Conservation (phyloP, 148 eudicot genomes). For the Diospyros lotus region DNA sequence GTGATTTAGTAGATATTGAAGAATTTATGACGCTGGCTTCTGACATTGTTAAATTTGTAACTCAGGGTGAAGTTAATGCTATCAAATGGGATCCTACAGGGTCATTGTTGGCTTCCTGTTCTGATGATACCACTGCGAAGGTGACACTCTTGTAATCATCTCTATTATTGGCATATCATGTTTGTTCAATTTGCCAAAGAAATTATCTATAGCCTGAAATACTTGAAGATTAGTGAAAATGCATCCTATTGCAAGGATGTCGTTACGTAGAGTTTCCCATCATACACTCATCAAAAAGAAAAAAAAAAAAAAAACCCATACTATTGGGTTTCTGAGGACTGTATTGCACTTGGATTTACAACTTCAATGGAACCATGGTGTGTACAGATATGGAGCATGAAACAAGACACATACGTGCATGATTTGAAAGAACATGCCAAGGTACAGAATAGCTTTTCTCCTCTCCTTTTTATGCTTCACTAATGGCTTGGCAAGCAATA, state of each 20-base stretch:
- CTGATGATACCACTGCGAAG: slow-evolving; percentile 76
- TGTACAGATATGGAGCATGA: slow-evolving; percentile 59
- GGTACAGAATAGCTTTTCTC: slow-evolving; percentile 27
- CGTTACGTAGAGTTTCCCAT: neutral
- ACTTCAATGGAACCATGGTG: neutral
- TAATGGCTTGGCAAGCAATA: neutral
- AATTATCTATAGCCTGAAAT: neutral
- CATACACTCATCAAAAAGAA: neutral
- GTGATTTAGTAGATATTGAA: neutral
- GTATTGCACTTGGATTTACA: neutral
- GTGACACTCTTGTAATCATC: slow-evolving; percentile 20
- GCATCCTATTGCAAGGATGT: neutral
- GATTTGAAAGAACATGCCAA: slow-evolving; percentile 61
- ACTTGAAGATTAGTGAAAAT: neutral
- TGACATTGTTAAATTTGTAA: neutral
- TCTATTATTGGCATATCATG: neutral
- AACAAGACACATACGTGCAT: slow-evolving; percentile 51
- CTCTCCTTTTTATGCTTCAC: neutral
- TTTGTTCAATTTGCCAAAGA: slow-evolving; percentile 1
- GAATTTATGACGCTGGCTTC: neutral
- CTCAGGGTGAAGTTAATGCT: slow-evolving; percentile 79
- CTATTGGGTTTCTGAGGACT: neutral
- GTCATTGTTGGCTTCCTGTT: slow-evolving; percentile 69
- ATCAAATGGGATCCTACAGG: slow-evolving; percentile 84
- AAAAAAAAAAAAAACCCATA: too few species aligned